Evolutionary conservation across 1,284 basidiomycete genomes (phyloP).

Genomic region (Rhodotorula sp.): DNA sequence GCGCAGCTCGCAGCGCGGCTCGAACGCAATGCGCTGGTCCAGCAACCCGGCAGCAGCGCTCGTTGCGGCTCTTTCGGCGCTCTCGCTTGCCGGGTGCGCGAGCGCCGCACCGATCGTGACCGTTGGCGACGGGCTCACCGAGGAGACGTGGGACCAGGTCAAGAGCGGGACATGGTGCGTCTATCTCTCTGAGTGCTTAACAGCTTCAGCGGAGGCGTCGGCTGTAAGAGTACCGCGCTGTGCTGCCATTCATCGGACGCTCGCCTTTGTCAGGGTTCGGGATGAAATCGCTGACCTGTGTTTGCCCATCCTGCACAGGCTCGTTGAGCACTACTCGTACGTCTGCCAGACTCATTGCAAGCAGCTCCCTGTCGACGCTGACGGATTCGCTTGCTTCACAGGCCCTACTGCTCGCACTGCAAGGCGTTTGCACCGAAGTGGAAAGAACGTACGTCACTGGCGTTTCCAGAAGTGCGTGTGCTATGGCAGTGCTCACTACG

Average conservation of each 20-base stretch:
- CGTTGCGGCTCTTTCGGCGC: background rate
- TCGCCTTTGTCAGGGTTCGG: background rate
- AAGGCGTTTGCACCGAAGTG: conserved; percentile 77
- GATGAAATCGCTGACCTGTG: background rate
- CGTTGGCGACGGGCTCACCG: conserved; percentile 18
- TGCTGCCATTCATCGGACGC: background rate
- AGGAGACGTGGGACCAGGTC: conserved; percentile 19
- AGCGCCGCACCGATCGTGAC: conserved; percentile 20
- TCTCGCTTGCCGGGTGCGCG: background rate
- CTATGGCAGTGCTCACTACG: background rate
- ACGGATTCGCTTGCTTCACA: conserved; percentile 46
- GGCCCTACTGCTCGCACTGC: conserved; percentile 79
- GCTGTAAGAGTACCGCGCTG: no score
- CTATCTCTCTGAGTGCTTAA: background rate
- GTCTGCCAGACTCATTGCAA: background rate
- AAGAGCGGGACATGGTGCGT: conserved; percentile 25
- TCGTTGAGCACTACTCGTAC: conserved; percentile 45
- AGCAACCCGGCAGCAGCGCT: background rate
- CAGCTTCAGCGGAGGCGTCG: background rate
- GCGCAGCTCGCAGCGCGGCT: no score
- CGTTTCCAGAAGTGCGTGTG: background rate
- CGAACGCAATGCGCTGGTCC: background rate
- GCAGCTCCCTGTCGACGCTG: background rate
- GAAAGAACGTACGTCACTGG: conserved; percentile 49
- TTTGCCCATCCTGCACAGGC: conserved; percentile 21